Base-by-base conservation (phyloP, 2,329 filamentous ascomycete genomes). In the Fusarium sp. region DNA sequence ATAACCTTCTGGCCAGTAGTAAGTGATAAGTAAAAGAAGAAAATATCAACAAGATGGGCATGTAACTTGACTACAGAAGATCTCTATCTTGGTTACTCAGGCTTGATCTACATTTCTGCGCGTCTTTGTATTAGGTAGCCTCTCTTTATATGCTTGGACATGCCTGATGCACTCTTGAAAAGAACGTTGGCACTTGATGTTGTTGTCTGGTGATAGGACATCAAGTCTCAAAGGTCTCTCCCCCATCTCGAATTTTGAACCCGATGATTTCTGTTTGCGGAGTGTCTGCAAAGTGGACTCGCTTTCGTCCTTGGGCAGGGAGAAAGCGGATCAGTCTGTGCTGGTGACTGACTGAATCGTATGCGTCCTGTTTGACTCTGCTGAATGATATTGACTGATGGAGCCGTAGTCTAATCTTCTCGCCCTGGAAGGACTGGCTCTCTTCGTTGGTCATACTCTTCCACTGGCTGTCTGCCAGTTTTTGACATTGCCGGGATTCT, bases 151-250 rank as follows among this genome's bases (percentile, higher is more conserved):
- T 31, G 14, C 45, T 31, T n/a, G 19, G 27, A 6, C 45, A 18
- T 48, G 21, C 10, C 27, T 12, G 10, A 29, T 10, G 29, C 46
- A 23, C 23, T 11, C 29, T 33, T 49, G 21, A 14, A 48, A 45
- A n/a, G 27, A 4, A 16, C 27, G 2, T 18, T 31, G 27, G 15
- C 21, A 31, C 10, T 48, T n/a, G 14, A n/a, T 48, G 27, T 31
- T 29, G 4, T n/a, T 29, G 45, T 90, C 87, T 0, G 83, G 83
- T 1, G 84, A 83, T 1, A 0, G 89, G 85, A 7, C 81, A 82
- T 18, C 88, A 83, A 55, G 92, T 85, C 2, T 87, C 84, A 7
- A 86, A 84, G 38, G 82, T 76, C 31, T 81, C 75, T 5, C 77
- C 69, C 4, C 77, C 66, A 7, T 42, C 61, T 0, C 83, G 70